phyloP scores from a whole-genome alignment of 257 asterid genomes.

The Solanum lignicaule region DNA sequence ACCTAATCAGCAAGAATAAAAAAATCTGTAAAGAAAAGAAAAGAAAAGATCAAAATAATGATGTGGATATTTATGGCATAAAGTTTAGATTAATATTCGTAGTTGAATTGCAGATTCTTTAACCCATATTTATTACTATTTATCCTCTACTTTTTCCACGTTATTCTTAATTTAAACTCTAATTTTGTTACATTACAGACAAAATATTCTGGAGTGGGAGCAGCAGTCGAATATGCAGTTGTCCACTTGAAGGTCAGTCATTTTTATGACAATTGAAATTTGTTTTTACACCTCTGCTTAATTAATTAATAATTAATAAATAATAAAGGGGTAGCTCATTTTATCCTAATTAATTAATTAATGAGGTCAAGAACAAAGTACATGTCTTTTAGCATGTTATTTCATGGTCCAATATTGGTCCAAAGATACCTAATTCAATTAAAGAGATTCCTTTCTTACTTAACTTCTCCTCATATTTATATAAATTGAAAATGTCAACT shows the following conservation, averaged over 20 bases:
- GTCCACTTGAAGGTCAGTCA: conserved; percentile 53
- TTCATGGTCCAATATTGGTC: not conserved
- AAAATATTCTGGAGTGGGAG: conserved; percentile 73
- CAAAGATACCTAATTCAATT: not conserved
- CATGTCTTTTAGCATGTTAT: not conserved
- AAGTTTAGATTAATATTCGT: not conserved
- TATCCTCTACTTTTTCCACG: not conserved
- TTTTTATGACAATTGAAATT: not conserved
- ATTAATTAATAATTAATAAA: not conserved
- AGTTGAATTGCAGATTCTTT: not conserved
- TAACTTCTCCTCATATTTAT: not conserved
- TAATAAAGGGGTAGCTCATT: not conserved
- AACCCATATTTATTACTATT: not conserved
- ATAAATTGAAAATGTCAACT: not conserved
- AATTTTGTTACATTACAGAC: conserved; percentile 25
- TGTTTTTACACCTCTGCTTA: not conserved
- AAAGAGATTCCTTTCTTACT: not conserved
- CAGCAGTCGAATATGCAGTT: conserved; percentile 91
- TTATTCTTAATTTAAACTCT: not conserved
- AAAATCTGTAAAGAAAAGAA: not conserved
- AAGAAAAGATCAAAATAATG: not conserved
- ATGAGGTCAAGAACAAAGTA: not conserved
- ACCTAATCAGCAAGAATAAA: not conserved
- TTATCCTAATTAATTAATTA: not conserved
- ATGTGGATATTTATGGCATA: not conserved